Percentiles rank a stretch among this genome's conserved stretches.
These are phyloP conservation scores for Mortierella polycephala DNA, from an alignment of 371 early-diverging fungal genomes.

Conservation along the genomic window DNA sequence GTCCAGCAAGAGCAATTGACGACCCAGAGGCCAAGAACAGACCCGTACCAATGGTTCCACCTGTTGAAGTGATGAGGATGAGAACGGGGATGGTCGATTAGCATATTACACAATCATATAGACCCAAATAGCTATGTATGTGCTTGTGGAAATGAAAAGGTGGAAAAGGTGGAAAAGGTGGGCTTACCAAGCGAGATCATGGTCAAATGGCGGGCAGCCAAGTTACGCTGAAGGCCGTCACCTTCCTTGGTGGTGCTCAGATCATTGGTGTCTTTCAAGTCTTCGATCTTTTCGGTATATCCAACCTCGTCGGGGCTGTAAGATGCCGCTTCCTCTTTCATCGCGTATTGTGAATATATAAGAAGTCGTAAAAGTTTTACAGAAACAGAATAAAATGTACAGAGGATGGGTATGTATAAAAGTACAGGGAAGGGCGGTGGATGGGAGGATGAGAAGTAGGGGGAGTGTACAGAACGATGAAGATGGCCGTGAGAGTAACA, in stretches of 20 bases:
- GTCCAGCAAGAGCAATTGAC: conserved; percentile 79
- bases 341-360: no score
- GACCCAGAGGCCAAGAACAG: conserved; percentile 87
- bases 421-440: no score
- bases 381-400: no score
- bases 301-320: no score
- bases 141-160: no score
- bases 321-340: no score
- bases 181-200: conserved; percentile 76
- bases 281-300: background rate
- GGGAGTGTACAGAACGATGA: no score
- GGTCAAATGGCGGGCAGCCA: conserved; percentile 75
- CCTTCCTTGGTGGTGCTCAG: conserved; percentile 5
- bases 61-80: background rate
- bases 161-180: no score
- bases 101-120: background rate
- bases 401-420: no score
- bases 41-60: conserved; percentile 84
- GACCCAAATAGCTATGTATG: background rate
- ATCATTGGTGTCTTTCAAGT: background rate
- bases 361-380: no score
- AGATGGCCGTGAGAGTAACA: no score
- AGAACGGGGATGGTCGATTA: background rate
- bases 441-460: no score
- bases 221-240: conserved; percentile 62